Evolutionary conservation across 768 basidiomycete species (phyloP), one percentile per base, ranked within the genome.

Genomic region (Albatrellus ellisii): DNA sequence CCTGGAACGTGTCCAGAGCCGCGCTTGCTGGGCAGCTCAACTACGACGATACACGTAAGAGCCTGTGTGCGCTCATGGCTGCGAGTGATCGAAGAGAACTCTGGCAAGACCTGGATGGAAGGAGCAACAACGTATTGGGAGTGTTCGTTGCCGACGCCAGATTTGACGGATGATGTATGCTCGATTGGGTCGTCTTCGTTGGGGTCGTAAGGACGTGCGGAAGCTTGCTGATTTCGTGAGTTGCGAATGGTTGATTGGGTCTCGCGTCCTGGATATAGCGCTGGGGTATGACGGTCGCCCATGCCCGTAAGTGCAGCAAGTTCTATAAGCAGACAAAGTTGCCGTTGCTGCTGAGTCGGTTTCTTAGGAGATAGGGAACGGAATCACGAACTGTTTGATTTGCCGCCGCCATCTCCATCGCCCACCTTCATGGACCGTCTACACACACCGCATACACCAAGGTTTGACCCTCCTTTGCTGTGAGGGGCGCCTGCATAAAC

Each of bases 371-470:
- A 10, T 18, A 1, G 17, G 9, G 35, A 4, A 36, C 20, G 20
- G n/a, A 36, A 36, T 1, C 69, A 65, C 65, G 53, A 48, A 95
- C 94, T 98, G 67, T 92, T 94, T 26, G 75, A 80, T 65, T 85
- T 88, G 45, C 79, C 77, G 8, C 75, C 73, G 53, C n/a, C n/a
- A n/a, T 88, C 86, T 20, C 84, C 83, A 44, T 94, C 90, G 18
- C 81, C 83, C 12, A 99, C 72, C 56, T 90, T 90, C 95, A 99
- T 98, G 14, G 91, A 91, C 25, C 91, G 73, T 52, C 95, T 72
- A 57, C 95, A 99, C 2, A 98, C 90, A 28, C 95, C 95, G 52
- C 95, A 99, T 14, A 99, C 87, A 15, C 95, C 95, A 18, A 95
- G 66, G 56, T 87, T 82, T 35, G 84, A 67, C 62, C 84, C 75